phyloP scores from a whole-genome alignment of 139 green algal species.

The Chlamydomonas sp. region DNA sequence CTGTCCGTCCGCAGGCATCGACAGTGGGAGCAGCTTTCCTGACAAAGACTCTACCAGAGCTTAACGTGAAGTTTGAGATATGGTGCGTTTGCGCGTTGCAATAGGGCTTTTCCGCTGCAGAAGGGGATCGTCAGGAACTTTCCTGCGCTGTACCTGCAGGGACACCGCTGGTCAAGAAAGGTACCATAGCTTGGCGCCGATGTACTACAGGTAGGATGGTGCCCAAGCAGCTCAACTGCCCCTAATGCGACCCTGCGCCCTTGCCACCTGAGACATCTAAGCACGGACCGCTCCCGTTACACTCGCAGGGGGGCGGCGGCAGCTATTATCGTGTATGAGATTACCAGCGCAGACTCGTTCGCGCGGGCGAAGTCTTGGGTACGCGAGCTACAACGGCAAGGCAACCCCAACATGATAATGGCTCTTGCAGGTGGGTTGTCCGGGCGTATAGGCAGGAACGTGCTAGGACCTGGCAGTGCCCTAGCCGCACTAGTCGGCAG shows the following conservation, averaged over 20 bases:
- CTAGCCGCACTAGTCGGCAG: no score
- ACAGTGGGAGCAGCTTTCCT: constrained; percentile 98
- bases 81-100: constrained; percentile 66
- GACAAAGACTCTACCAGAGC: constrained; percentile 96
- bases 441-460: neutral
- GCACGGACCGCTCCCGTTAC: neutral
- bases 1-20: constrained; percentile 78
- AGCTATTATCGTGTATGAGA: constrained; percentile 89
- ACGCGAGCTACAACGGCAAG: constrained; percentile 87
- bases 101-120: neutral
- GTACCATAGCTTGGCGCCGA: constrained; percentile 98
- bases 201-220: constrained; percentile 94
- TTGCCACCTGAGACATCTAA: no score
- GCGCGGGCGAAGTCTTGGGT: constrained; percentile 95
- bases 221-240: neutral
- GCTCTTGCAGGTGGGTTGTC: constrained; percentile 81
- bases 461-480: no score
- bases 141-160: constrained; percentile 53
- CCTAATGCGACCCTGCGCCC: no score
- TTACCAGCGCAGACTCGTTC: constrained; percentile 86
- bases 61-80: constrained; percentile 99
- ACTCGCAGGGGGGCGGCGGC: constrained; percentile 86
- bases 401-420: constrained; percentile 95
- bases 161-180: constrained; percentile 98
- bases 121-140: constrained; percentile 1